phyloP scores from a whole-genome alignment of 192 early-diverging fungal genomes.

The Umbelopsis sp. region DNA sequence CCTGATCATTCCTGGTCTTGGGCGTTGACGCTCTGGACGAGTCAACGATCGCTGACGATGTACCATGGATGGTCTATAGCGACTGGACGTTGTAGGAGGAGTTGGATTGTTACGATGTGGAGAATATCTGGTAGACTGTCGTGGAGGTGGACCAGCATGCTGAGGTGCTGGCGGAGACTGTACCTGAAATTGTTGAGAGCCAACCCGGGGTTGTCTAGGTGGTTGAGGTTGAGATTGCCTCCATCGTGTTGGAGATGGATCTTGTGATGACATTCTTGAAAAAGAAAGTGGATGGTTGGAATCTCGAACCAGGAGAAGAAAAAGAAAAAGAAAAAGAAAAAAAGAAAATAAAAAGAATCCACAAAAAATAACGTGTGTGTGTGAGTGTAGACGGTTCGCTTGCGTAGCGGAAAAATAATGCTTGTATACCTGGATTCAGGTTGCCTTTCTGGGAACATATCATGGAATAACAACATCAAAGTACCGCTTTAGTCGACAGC shows the following conservation, averaged over 20 bases:
- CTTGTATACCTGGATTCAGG: background rate
- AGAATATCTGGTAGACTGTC: background rate
- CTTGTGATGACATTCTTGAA: background rate
- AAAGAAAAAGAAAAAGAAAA: background rate
- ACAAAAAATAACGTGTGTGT: background rate
- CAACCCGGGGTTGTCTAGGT: background rate
- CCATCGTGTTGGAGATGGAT: constrained; percentile 6
- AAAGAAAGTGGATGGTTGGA: background rate
- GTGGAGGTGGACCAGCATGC: background rate
- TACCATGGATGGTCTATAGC: constrained; percentile 16
- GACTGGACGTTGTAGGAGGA: background rate
- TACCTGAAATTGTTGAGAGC: background rate
- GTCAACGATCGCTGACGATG: constrained; percentile 44
- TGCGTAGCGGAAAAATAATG: no score
- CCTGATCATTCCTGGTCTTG: constrained; percentile 48
- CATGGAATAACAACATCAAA: background rate
- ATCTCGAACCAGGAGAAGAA: background rate
- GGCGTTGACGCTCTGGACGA: constrained; percentile 52
- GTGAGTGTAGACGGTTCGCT: background rate
- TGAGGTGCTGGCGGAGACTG: background rate
- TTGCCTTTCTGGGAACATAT: background rate
- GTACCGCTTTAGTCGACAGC: no score
- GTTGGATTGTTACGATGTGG: background rate
- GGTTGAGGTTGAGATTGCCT: background rate
- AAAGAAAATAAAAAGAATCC: background rate